Evolutionary conservation across 139 green algal species (phyloP).

Genomic region (Chlorella sp.): DNA sequence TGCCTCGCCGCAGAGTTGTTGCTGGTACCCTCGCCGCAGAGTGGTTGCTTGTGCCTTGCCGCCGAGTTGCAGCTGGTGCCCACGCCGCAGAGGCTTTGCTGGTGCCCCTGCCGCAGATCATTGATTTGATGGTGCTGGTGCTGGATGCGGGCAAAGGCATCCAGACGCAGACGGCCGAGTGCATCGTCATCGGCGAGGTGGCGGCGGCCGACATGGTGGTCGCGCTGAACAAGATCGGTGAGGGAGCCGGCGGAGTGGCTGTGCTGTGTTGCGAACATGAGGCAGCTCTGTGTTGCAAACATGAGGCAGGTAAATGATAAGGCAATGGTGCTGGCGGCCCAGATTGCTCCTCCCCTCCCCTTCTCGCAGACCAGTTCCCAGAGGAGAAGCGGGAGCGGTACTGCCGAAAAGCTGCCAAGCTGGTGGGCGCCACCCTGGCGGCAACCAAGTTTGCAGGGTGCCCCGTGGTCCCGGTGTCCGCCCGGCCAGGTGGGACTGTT

Average conservation of each 20-base stretch:
- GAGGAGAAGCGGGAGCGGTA: constrained; percentile 64
- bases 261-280: neutral
- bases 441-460: constrained; percentile 85
- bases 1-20: too few relatives aligned
- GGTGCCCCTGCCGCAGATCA: constrained; percentile 85
- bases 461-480: constrained; percentile 75
- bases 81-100: too few relatives aligned
- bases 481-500: constrained; percentile 54
- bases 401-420: constrained; percentile 62
- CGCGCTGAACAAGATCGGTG: constrained; percentile 87
- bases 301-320: neutral
- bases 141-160: constrained; percentile 95
- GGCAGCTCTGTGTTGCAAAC: neutral
- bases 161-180: constrained; percentile 93
- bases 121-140: constrained; percentile 96
- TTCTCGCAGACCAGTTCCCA: constrained; percentile 76
- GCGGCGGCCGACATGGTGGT: constrained; percentile 84
- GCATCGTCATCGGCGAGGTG: constrained; percentile 92
- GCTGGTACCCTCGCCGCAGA: too few relatives aligned
- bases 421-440: constrained; percentile 68
- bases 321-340: neutral
- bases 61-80: too few relatives aligned
- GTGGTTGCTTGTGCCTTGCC: too few relatives aligned
- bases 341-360: neutral
- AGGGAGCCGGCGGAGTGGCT: neutral